Percentiles rank a stretch among this genome's conserved stretches.
phyloP scores from a whole-genome alignment of 306 rosid species.

The Trifolium pratense region DNA sequence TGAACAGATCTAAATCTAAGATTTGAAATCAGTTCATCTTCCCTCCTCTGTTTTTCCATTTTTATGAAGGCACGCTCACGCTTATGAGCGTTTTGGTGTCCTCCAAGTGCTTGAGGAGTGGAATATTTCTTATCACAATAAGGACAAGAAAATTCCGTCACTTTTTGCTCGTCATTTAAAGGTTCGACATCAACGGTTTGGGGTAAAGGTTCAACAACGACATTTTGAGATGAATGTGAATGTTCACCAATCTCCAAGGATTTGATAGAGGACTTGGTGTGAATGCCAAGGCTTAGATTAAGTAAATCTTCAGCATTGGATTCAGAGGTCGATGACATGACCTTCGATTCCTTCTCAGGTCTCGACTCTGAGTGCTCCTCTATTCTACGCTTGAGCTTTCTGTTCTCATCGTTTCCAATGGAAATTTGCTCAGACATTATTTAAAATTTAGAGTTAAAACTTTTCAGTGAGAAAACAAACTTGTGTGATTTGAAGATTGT shows the following conservation, averaged over 20 bases:
- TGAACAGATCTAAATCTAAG: neutral
- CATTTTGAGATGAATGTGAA: neutral
- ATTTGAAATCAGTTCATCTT: neutral
- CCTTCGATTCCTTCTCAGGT: neutral
- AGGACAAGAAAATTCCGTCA: neutral
- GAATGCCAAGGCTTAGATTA: neutral
- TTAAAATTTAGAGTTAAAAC: neutral
- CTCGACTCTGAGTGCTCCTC: neutral
- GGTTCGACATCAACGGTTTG: neutral
- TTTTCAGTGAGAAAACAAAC: neutral
- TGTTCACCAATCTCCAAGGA: neutral
- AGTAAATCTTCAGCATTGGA: neutral
- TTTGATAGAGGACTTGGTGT: neutral
- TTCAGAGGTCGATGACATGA: neutral
- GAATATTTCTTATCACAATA: constrained; percentile 40
- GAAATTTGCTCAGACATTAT: neutral
- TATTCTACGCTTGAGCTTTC: neutral
- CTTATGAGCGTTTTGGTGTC: constrained; percentile 81
- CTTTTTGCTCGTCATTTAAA: neutral
- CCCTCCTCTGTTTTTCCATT: neutral
- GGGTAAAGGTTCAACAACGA: no score
- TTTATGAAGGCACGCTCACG: constrained; percentile 48
- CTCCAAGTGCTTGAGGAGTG: constrained; percentile 73
- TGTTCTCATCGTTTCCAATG: neutral
- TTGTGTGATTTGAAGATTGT: neutral